Percentiles rank a stretch among this genome's conserved stretches.
Evolutionary conservation across 345 rosid genomes (phyloP).

Genomic region (Abelmoschus esculentus): DNA sequence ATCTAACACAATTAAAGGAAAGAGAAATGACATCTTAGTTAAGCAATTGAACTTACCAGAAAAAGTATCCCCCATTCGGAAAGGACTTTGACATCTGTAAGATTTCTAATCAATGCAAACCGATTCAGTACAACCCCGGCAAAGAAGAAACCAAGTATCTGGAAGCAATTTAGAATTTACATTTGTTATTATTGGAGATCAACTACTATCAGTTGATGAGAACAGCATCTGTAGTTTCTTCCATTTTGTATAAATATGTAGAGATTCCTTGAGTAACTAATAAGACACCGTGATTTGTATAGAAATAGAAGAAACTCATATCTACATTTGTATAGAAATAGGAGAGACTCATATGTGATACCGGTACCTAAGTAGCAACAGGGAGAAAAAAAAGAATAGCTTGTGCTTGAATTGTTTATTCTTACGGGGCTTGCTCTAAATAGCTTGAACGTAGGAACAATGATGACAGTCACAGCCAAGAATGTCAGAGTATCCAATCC

Average conservation of each 20-base stretch:
- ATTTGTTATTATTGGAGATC: neutral
- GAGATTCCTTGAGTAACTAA: too few relatives aligned
- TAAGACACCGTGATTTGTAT: neutral
- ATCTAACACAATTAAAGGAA: neutral
- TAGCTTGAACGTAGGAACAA: constrained; percentile 81
- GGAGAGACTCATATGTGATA: too few relatives aligned
- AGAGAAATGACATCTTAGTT: neutral
- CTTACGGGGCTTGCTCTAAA: constrained; percentile 92
- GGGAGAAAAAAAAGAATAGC: neutral
- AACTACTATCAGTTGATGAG: neutral
- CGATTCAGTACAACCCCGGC: constrained; percentile 92
- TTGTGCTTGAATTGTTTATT: neutral
- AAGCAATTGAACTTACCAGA: constrained; percentile 45
- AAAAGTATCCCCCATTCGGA: constrained; percentile 99
- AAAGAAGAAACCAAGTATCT: constrained; percentile 99
- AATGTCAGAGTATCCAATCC: constrained; percentile 94
- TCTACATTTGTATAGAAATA: too few relatives aligned
- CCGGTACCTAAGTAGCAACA: neutral
- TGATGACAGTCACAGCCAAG: constrained; percentile 80
- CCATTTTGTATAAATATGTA: neutral
- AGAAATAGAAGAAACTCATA: too few relatives aligned
- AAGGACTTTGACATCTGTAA: constrained; percentile 84
- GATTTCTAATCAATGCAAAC: constrained; percentile 80
- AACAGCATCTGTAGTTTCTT: neutral
- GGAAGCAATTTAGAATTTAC: constrained; percentile 20